Evolutionary conservation across 2,329 filamentous ascomycete species (phyloP).

Genomic region (Paecilomyces sp.): DNA sequence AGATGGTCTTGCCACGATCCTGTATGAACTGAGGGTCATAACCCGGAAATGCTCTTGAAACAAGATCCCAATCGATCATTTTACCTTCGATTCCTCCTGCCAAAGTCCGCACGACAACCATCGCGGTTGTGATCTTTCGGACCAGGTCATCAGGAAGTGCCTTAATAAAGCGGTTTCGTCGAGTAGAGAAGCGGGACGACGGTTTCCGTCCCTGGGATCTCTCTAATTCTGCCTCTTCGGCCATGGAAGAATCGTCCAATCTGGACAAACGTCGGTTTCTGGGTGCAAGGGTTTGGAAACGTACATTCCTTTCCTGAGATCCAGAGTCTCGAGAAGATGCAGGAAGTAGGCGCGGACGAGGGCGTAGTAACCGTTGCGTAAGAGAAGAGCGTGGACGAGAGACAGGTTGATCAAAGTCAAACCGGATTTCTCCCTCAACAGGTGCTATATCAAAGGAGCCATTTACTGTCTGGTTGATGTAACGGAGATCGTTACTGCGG

Average conservation of each 20-base stretch:
- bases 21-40: slow-evolving; percentile 31
- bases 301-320: not conserved
- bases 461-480: slow-evolving; percentile 31
- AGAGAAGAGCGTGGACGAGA: slow-evolving; percentile 1
- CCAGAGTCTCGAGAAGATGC: not conserved
- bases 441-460: slow-evolving; percentile 23
- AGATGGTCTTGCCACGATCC: slow-evolving; percentile 29
- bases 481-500: slow-evolving; percentile 16
- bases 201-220: slow-evolving; percentile 3
- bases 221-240: slow-evolving; percentile 7
- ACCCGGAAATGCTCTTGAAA: slow-evolving; percentile 34
- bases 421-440: slow-evolving; percentile 25
- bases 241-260: slow-evolving; percentile 12
- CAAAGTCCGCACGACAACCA: slow-evolving; percentile 38
- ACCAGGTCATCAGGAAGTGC: slow-evolving; percentile 19
- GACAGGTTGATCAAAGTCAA: slow-evolving; percentile 18
- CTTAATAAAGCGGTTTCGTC: slow-evolving; percentile 15
- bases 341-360: not conserved
- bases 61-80: slow-evolving; percentile 39
- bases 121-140: slow-evolving; percentile 33
- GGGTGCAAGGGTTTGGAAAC: not conserved
- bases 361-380: slow-evolving; percentile 2
- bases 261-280: slow-evolving; percentile 21
- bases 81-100: slow-evolving; percentile 37
- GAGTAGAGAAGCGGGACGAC: slow-evolving; percentile 4